These are phyloP conservation scores for Pisolithus microcarpus DNA, from an alignment of 768 basidiomycete genomes.

Conservation along the genomic window DNA sequence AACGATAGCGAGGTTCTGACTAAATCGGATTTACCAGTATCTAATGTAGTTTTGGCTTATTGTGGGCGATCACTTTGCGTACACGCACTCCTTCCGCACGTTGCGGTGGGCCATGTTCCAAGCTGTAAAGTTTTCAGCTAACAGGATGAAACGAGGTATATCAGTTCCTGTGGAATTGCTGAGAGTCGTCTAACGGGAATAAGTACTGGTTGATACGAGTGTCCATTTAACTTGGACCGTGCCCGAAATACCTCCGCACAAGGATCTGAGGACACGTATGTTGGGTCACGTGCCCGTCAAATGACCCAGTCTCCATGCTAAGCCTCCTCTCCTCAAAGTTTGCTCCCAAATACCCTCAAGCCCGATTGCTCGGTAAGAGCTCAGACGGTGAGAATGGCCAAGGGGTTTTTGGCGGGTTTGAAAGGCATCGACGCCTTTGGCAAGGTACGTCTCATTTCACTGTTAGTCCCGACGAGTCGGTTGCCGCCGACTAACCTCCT, in stretches of 20 bases:
- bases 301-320: not conserved
- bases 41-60: no score
- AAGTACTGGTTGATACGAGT: no score
- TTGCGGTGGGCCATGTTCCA: no score
- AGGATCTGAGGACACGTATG: slow-evolving; percentile 18
- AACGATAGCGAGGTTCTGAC: no score
- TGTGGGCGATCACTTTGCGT: no score
- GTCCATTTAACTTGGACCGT: no score
- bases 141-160: no score
- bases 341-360: slow-evolving; percentile 4
- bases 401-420: slow-evolving; percentile 66
- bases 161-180: no score
- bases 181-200: no score
- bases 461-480: slow-evolving; percentile 1
- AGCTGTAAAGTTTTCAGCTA: no score
- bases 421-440: slow-evolving; percentile 98
- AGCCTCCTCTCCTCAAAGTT: not conserved
- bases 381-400: slow-evolving; percentile 49
- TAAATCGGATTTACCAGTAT: no score
- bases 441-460: slow-evolving; percentile 52
- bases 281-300: slow-evolving; percentile 18
- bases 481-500: not conserved
- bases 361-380: slow-evolving; percentile 13
- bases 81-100: no score
- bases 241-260: not conserved